A percentile compares a stretch with the other conserved stretches of the same genome.
phyloP scores from a whole-genome alignment of 2,329 filamentous ascomycete genomes.

The Alternaria longipes region DNA sequence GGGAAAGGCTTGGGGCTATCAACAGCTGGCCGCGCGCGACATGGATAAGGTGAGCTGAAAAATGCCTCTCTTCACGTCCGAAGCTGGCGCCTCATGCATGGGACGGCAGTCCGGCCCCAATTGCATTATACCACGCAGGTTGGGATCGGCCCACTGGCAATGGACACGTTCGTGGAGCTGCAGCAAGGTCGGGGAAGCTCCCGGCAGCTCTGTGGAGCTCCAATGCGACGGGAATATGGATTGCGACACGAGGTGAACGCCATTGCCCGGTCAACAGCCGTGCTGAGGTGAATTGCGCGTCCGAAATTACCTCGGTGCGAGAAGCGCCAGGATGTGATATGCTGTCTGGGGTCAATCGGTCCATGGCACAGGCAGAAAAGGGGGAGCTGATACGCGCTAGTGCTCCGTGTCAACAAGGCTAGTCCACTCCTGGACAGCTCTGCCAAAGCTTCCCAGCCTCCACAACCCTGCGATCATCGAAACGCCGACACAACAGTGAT shows the following conservation, averaged over 20 bases:
- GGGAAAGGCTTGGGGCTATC: constrained; percentile 28
- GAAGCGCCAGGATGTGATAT: constrained; percentile 15
- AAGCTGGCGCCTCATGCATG: constrained; percentile 42
- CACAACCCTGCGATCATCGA: constrained; percentile 27
- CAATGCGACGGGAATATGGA: constrained; percentile 16
- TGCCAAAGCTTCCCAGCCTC: constrained; percentile 28
- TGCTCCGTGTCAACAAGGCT: constrained; percentile 29
- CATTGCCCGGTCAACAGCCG: constrained; percentile 41
- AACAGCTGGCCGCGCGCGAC: constrained; percentile 25
- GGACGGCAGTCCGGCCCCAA: constrained; percentile 35
- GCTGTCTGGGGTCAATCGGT: constrained; percentile 11
- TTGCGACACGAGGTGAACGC: constrained; percentile 18
- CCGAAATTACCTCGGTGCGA: constrained; percentile 38
- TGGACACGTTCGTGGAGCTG: constrained; percentile 27
- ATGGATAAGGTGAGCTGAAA: constrained; percentile 45
- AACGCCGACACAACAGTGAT: constrained; percentile 40
- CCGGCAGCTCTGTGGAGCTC: constrained; percentile 25
- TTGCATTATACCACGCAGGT: constrained; percentile 45
- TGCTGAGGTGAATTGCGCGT: constrained; percentile 27
- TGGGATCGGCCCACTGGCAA: constrained; percentile 27
- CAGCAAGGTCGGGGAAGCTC: constrained; percentile 29
- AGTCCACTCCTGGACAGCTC: constrained; percentile 38
- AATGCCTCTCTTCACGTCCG: constrained; percentile 28
- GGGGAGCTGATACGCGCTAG: constrained; percentile 39
- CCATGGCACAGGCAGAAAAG: constrained; percentile 25